A percentile compares a stretch with the other conserved stretches of the same genome.
phyloP scores from a whole-genome alignment of 208 protist species.

The Wallacemonas rigidus region DNA sequence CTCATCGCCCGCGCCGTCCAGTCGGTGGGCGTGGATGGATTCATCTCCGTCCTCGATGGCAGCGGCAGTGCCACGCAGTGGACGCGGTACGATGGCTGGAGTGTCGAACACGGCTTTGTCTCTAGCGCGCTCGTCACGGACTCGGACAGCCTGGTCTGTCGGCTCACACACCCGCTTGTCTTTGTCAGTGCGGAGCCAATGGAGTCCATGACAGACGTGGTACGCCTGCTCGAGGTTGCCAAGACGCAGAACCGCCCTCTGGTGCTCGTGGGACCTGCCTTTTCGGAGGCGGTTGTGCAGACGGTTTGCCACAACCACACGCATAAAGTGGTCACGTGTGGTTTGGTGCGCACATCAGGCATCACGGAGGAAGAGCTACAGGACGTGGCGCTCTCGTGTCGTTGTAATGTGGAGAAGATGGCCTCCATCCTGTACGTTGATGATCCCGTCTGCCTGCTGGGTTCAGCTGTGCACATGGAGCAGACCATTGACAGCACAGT shows the following conservation, averaged over 20 bases:
- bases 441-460: constrained; percentile 65
- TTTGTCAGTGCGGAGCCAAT: constrained; percentile 83
- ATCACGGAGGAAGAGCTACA: constrained; percentile 98
- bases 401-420: constrained; percentile 92
- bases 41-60: constrained; percentile 99
- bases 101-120: constrained; percentile 97
- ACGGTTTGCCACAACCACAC: constrained; percentile 95
- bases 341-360: constrained; percentile 95
- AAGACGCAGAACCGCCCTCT: constrained; percentile 51
- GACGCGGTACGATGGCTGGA: constrained; percentile 97
- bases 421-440: constrained; percentile 65
- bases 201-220: constrained; percentile 54
- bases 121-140: constrained; percentile 99
- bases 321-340: constrained; percentile 93
- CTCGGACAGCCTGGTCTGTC: constrained; percentile 90
- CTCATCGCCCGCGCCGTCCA: constrained; percentile 98
- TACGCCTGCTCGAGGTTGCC: constrained; percentile 75
- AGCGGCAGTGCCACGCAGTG: constrained; percentile 97
- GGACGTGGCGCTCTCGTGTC: constrained; percentile 98
- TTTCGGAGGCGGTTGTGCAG: constrained; percentile 79
- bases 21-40: constrained; percentile 98
- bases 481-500: constrained; percentile 98
- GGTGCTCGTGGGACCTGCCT: constrained; percentile 66
- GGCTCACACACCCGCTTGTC: constrained; percentile 94
- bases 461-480: constrained; percentile 49